Percentiles rank a stretch among this genome's conserved stretches.
These are phyloP conservation scores for Aspergillus nanangensis DNA, from an alignment of 495 filamentous ascomycete species.

Conservation along the genomic window DNA sequence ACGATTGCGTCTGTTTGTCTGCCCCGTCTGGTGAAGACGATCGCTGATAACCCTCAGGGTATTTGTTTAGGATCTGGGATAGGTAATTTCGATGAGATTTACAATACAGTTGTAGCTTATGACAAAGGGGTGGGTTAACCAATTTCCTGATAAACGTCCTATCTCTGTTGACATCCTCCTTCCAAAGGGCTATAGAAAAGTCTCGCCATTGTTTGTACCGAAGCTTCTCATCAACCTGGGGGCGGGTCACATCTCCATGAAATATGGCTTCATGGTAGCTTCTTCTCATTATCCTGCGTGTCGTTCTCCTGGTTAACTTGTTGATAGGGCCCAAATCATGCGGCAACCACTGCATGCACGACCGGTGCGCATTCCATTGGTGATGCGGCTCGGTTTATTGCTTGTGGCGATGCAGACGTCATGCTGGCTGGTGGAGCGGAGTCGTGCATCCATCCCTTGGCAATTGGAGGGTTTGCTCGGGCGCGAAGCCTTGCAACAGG, in stretches of 20 bases:
- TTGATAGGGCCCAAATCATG: conserved; percentile 76
- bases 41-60: conserved; percentile 41
- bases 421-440: conserved; percentile 95
- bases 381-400: conserved; percentile 87
- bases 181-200: conserved; percentile 88
- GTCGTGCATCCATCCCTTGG: conserved; percentile 92
- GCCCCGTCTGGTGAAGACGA: too few relatives aligned
- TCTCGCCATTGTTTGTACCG: conserved; percentile 89
- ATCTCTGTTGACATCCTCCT: background rate
- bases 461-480: conserved; percentile 85
- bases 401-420: conserved; percentile 83
- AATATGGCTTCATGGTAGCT: conserved; percentile 70
- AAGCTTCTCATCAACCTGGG: conserved; percentile 90
- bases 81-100: conserved; percentile 86
- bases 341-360: conserved; percentile 90
- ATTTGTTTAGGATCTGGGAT: conserved; percentile 96
- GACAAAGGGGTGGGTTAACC: conserved; percentile 58
- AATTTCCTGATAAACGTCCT: background rate
- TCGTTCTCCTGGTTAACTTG: background rate
- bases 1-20: conserved; percentile 5
- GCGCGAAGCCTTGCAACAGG: conserved; percentile 78
- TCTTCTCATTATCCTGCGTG: background rate
- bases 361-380: conserved; percentile 93
- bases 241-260: conserved; percentile 92
- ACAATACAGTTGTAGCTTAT: conserved; percentile 73